Evolutionary conservation across 192 early-diverging fungal genomes (phyloP).

Genomic region (Coemansia umbellata): DNA sequence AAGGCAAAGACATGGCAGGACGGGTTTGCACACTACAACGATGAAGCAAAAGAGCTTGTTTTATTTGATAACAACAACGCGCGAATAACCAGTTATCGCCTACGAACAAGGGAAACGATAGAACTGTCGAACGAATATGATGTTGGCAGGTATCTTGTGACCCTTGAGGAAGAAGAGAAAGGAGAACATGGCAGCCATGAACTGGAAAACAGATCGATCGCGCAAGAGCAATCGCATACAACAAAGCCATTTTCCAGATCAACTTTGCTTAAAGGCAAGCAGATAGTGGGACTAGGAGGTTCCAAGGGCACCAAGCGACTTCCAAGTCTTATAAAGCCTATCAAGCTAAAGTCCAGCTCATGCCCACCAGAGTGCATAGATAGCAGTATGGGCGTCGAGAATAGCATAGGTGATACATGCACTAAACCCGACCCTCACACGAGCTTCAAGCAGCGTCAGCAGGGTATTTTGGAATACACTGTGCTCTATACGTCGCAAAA

Average conservation of each 20-base stretch:
- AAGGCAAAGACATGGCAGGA: conserved; percentile 54
- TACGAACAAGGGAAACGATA: conserved; percentile 27
- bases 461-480: conserved; percentile 10
- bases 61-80: conserved; percentile 26
- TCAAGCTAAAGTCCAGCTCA: conserved; percentile 11
- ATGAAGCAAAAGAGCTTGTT: conserved; percentile 26
- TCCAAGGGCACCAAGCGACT: conserved; percentile 13
- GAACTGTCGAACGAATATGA: conserved; percentile 38
- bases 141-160: conserved; percentile 35
- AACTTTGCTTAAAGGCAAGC: not conserved
- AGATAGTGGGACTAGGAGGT: not conserved
- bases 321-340: conserved; percentile 42
- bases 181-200: not conserved
- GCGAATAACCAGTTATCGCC: conserved; percentile 25
- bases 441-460: not conserved
- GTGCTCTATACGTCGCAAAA: conserved; percentile 48
- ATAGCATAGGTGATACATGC: not conserved
- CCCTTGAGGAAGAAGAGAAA: conserved; percentile 32
- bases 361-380: not conserved
- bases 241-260: not conserved
- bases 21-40: conserved; percentile 27
- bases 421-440: not conserved
- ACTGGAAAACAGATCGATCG: too few relatives aligned
- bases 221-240: too few relatives aligned
- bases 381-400: not conserved